A percentile compares a stretch with the other conserved stretches of the same genome.
Conservation (phyloP, 352 stramenopile species). For the Aphanomyces astaci region DNA sequence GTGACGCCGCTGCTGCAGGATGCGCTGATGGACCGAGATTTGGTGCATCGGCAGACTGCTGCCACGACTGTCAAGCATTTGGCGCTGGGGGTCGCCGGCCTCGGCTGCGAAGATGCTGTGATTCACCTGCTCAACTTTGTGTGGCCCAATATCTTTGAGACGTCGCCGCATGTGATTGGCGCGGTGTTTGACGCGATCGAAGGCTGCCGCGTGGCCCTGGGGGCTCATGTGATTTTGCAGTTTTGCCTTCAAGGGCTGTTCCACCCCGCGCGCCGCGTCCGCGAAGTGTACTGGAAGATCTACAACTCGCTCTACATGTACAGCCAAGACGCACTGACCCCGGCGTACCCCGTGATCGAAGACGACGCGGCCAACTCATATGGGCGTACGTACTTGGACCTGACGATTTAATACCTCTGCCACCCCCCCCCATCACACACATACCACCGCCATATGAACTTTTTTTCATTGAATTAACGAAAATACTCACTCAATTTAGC, state of each 20-base stretch:
- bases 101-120: constrained; percentile 97
- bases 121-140: constrained; percentile 98
- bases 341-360: constrained; percentile 93
- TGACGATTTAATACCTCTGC: constrained; percentile 44
- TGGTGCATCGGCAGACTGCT: constrained; percentile 97
- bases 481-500: too few relatives aligned
- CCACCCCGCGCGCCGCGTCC: constrained; percentile 95
- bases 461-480: too few relatives aligned
- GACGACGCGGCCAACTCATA: constrained; percentile 95
- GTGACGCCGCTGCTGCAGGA: constrained; percentile 98
- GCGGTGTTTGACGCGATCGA: constrained; percentile 98
- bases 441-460: too few relatives aligned
- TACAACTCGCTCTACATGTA: constrained; percentile 99
- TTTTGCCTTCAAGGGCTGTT: constrained; percentile 98
- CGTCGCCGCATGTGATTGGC: constrained; percentile 98
- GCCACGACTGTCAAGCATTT: constrained; percentile 98
- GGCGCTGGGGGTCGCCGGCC: constrained; percentile 91
- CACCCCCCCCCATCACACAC: not conserved
- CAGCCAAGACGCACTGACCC: constrained; percentile 93
- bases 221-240: constrained; percentile 93
- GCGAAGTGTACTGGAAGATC: constrained; percentile 99
- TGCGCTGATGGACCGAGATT: constrained; percentile 97
- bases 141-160: constrained; percentile 99
- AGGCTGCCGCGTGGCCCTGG: constrained; percentile 93
- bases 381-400: constrained; percentile 90